These are phyloP conservation scores for Amaranthus palmeri DNA, from an alignment of 148 eudicot genomes.

Conservation along the genomic window DNA sequence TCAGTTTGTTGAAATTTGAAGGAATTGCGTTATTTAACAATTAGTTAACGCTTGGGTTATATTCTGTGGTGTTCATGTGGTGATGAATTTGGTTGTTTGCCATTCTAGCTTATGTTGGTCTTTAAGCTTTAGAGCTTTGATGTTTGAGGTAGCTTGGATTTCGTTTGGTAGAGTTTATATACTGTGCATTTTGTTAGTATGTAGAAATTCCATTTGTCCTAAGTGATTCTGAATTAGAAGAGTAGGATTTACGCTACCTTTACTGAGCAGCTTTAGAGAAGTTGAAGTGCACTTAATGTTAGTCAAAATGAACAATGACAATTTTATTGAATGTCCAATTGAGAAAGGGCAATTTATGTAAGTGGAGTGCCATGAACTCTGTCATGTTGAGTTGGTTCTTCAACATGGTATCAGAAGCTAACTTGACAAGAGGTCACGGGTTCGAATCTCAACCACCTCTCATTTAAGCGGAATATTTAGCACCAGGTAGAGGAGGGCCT, in stretches of 20 bases:
- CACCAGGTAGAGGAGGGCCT: too few species aligned
- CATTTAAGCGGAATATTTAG: too few species aligned
- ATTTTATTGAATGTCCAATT: too few species aligned
- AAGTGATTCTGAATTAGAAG: background rate
- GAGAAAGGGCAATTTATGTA: background rate
- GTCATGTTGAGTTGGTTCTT: background rate
- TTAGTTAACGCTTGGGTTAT: background rate
- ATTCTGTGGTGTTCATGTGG: background rate
- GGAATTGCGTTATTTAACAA: constrained; percentile 1
- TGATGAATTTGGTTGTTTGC: constrained; percentile 2
- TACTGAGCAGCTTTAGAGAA: background rate
- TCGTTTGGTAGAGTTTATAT: constrained; percentile 6
- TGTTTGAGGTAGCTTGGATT: constrained; percentile 2
- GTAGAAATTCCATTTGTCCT: background rate
- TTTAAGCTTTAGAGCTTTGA: background rate
- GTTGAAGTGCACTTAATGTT: background rate
- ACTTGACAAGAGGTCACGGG: too few species aligned
- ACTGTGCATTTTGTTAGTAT: background rate
- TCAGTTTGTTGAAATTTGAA: constrained; percentile 11
- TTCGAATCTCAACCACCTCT: too few species aligned
- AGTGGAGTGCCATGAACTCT: background rate
- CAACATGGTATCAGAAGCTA: too few species aligned
- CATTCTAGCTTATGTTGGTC: constrained; percentile 7
- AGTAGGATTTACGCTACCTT: background rate
- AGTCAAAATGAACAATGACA: background rate